These are phyloP conservation scores for Corymbia maculata DNA, from an alignment of 345 rosid genomes.

Conservation along the genomic window DNA sequence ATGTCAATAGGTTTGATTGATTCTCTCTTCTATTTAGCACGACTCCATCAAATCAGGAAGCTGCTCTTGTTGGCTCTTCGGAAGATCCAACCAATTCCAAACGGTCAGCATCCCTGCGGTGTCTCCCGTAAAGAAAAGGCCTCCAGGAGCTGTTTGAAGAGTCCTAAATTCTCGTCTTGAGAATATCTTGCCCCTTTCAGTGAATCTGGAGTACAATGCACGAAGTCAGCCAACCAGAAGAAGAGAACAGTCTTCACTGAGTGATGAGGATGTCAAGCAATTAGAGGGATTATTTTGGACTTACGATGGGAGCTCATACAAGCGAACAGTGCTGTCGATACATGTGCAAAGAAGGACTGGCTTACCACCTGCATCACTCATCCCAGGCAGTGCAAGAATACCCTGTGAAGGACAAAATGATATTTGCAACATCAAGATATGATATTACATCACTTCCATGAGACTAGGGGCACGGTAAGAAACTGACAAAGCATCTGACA, in stretches of 20 bases:
- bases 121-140: conserved; percentile 15
- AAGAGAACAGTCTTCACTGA: not conserved
- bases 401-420: conserved; percentile 13
- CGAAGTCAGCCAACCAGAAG: not conserved
- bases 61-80: not conserved
- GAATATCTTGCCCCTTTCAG: conserved; percentile 11
- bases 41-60: not conserved
- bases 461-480: not conserved
- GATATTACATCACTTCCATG: not conserved
- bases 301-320: conserved; percentile 44
- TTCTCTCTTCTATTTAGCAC: not conserved
- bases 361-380: conserved; percentile 30
- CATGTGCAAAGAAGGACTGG: conserved; percentile 39
- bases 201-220: not conserved
- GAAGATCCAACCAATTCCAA: conserved; percentile 14
- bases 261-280: not conserved
- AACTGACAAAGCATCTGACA: not conserved
- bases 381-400: conserved; percentile 24
- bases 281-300: not conserved
- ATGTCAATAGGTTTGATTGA: not conserved
- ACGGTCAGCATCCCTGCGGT: conserved; percentile 23
- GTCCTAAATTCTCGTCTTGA: not conserved
- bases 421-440: not conserved
- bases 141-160: not conserved
- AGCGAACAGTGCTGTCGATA: conserved; percentile 18